Conservation (phyloP, 2,329 filamentous ascomycete genomes). For the Aspergillus latus region DNA sequence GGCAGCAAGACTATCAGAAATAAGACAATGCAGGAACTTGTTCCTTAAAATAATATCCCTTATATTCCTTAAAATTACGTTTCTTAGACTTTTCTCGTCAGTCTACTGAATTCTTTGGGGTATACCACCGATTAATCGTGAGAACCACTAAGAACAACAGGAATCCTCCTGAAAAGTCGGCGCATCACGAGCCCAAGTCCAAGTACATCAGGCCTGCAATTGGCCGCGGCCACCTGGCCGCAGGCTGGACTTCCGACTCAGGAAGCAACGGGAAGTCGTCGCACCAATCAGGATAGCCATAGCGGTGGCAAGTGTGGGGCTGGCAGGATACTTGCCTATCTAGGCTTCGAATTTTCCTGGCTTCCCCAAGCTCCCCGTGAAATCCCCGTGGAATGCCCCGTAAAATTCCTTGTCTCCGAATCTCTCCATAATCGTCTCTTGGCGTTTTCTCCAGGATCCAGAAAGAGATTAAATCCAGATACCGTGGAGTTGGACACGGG, state of each 20-base stretch:
- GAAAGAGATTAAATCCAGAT: background rate
- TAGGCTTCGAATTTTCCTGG: background rate
- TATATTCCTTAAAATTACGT: too few species aligned
- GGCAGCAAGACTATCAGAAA: too few species aligned
- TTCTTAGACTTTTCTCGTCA: background rate
- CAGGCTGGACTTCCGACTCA: background rate
- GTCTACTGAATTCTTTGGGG: too few species aligned
- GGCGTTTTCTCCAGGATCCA: background rate
- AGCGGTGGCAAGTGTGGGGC: conserved; percentile 24
- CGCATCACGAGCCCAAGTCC: conserved; percentile 13
- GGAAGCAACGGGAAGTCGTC: background rate
- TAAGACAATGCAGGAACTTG: too few species aligned
- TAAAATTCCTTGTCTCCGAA: conserved; percentile 7
- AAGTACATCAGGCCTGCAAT: background rate
- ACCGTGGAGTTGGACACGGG: background rate
- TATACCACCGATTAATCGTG: background rate
- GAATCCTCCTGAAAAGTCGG: conserved; percentile 4
- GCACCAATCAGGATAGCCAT: conserved; percentile 15
- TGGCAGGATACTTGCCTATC: conserved; percentile 1
- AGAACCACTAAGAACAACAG: background rate
- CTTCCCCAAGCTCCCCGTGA: conserved; percentile 6
- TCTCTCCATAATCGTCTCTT: background rate
- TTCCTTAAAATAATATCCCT: too few species aligned
- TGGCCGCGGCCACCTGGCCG: too few species aligned
- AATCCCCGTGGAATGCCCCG: conserved; percentile 7